A percentile compares a stretch with the other conserved stretches of the same genome.
Evolutionary conservation across 495 filamentous ascomycete genomes (phyloP).

Genomic region (Aspergillus conjunctus): DNA sequence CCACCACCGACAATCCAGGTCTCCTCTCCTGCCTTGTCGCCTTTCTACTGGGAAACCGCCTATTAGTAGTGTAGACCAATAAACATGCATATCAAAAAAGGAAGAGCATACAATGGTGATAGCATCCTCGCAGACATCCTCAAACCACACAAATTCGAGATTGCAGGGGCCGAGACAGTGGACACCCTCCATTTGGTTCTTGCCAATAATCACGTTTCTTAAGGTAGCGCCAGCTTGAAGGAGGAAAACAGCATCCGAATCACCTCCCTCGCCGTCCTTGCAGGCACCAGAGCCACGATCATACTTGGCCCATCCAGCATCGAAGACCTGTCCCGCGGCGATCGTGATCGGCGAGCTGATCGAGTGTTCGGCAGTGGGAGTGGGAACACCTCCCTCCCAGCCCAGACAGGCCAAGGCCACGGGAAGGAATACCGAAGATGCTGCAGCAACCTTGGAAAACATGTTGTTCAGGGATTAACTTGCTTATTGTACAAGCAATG

Average conservation of each 20-base stretch:
- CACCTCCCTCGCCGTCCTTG: slow-evolving; percentile 13
- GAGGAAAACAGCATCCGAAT: slow-evolving; percentile 24
- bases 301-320: slow-evolving; percentile 27
- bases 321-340: slow-evolving; percentile 21
- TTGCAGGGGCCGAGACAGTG: slow-evolving; percentile 24
- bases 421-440: slow-evolving; percentile 14
- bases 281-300: slow-evolving; percentile 27
- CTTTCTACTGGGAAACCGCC: slow-evolving; percentile 14
- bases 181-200: slow-evolving; percentile 25
- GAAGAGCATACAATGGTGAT: slow-evolving; percentile 21
- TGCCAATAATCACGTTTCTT: slow-evolving; percentile 27
- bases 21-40: slow-evolving; percentile 23
- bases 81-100: neutral
- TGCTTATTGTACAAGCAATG: neutral
- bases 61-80: neutral
- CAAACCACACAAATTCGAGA: slow-evolving; percentile 28
- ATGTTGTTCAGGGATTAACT: slow-evolving; percentile 1
- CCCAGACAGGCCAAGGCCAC: slow-evolving; percentile 22
- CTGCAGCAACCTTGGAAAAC: slow-evolving; percentile 14
- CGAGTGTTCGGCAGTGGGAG: slow-evolving; percentile 14
- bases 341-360: slow-evolving; percentile 24
- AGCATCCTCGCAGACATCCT: slow-evolving; percentile 27
- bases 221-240: slow-evolving; percentile 22
- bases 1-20: slow-evolving; percentile 55
- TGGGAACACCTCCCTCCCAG: slow-evolving; percentile 26